Conservation (phyloP, 257 asterid species). For the Orobanche coerulescens region DNA sequence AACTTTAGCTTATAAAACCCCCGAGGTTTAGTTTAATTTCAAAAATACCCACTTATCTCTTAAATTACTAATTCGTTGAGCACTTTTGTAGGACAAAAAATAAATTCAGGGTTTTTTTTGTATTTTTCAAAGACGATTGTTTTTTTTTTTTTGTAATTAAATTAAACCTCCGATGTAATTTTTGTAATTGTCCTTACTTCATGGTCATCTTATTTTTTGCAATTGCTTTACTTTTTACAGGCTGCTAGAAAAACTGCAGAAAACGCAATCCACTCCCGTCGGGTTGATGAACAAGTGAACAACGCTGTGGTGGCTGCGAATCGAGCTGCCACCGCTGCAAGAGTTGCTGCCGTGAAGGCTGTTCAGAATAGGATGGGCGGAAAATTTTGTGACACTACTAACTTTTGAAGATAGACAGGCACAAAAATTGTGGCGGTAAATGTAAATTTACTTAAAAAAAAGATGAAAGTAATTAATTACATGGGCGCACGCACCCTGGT, state of each 20-base stretch:
- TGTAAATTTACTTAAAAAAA: constrained; percentile 25
- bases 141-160: too few species aligned
- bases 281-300: constrained; percentile 69
- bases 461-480: background rate
- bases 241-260: constrained; percentile 77
- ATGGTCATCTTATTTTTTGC: background rate
- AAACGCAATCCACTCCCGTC: constrained; percentile 38
- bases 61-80: too few species aligned
- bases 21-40: too few species aligned
- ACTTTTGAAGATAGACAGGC: constrained; percentile 24
- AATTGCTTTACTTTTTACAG: constrained; percentile 25
- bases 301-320: constrained; percentile 71
- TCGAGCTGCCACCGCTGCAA: constrained; percentile 77
- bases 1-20: too few species aligned
- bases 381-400: constrained; percentile 57
- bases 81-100: too few species aligned
- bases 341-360: constrained; percentile 94
- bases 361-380: constrained; percentile 80
- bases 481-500: constrained; percentile 29
- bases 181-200: too few species aligned
- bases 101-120: too few species aligned
- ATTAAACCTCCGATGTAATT: too few species aligned
- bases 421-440: constrained; percentile 17
- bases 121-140: too few species aligned
- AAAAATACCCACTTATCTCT: too few species aligned